These are phyloP conservation scores for Cryptococcus sp. DNA, from an alignment of 1,284 basidiomycete species.

Conservation along the genomic window DNA sequence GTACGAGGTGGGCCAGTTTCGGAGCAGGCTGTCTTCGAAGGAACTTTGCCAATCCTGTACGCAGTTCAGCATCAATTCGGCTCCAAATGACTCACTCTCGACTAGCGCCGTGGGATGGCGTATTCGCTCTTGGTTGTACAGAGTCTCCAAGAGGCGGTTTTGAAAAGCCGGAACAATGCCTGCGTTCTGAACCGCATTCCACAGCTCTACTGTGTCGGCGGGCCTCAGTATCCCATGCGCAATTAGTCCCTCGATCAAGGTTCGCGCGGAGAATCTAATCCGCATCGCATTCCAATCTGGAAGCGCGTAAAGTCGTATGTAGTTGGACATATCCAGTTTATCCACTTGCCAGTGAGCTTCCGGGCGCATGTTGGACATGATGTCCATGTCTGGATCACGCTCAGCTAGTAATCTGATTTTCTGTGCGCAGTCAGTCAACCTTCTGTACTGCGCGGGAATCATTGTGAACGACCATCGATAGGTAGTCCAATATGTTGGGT, in stretches of 20 bases:
- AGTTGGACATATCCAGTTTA: slow-evolving; percentile 11
- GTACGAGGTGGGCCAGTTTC: slow-evolving; percentile 37
- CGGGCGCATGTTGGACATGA: slow-evolving; percentile 15
- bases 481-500: slow-evolving; percentile 46
- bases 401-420: slow-evolving; percentile 29
- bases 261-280: slow-evolving; percentile 39
- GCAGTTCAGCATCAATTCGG: not conserved
- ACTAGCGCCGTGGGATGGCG: slow-evolving; percentile 31
- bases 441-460: slow-evolving; percentile 7
- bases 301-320: slow-evolving; percentile 15
- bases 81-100: slow-evolving; percentile 16
- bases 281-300: slow-evolving; percentile 9
- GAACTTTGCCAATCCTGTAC: slow-evolving; percentile 26
- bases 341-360: slow-evolving; percentile 1
- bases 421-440: slow-evolving; percentile 22
- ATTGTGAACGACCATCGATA: slow-evolving; percentile 42
- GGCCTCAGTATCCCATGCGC: slow-evolving; percentile 44
- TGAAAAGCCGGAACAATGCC: slow-evolving; percentile 26
- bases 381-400: slow-evolving; percentile 35
- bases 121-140: slow-evolving; percentile 48
- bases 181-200: slow-evolving; percentile 22
- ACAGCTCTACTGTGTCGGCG: slow-evolving; percentile 26
- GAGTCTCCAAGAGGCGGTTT: slow-evolving; percentile 42
- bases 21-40: slow-evolving; percentile 18
- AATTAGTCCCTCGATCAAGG: slow-evolving; percentile 50